Conservation (phyloP, 1,139 yeast genomes). For the Lodderomyces margitis region DNA sequence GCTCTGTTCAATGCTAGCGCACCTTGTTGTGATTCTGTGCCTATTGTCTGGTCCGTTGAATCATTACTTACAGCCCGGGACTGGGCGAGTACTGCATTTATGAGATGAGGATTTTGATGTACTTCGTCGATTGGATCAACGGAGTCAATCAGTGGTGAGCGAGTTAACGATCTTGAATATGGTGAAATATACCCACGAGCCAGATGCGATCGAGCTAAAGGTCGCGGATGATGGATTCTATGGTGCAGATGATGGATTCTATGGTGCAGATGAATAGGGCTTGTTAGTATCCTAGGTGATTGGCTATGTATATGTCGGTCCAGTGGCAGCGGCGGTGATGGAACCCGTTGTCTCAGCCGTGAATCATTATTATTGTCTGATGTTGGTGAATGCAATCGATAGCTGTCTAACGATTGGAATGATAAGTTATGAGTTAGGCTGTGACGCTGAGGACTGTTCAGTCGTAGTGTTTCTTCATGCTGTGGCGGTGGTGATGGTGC, state of each 20-base stretch:
- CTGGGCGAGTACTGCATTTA: neutral
- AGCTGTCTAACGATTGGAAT: slow-evolving; percentile 3
- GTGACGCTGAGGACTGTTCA: neutral
- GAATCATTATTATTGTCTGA: neutral
- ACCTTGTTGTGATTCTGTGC: neutral
- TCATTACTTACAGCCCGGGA: neutral
- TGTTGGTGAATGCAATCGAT: slow-evolving; percentile 1
- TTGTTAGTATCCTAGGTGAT: neutral
- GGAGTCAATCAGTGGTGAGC: slow-evolving; percentile 5
- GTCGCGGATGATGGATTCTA: neutral
- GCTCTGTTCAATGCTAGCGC: slow-evolving; percentile 7
- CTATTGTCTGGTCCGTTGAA: neutral
- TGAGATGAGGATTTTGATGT: neutral
- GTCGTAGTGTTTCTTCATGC: neutral
- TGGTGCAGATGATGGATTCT: neutral
- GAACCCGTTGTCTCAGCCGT: neutral
- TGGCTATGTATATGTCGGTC: neutral
- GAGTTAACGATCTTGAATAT: neutral
- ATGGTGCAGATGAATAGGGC: neutral
- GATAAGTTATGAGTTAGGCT: neutral
- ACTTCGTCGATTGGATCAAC: slow-evolving; percentile 2
- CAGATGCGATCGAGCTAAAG: neutral
- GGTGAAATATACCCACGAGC: neutral
- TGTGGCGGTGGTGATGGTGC: neutral
- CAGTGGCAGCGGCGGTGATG: neutral